Percentiles rank a stretch among this genome's conserved stretches.
Evolutionary conservation across 768 basidiomycete species (phyloP).

Genomic region (Macrolepiota dolichaula): DNA sequence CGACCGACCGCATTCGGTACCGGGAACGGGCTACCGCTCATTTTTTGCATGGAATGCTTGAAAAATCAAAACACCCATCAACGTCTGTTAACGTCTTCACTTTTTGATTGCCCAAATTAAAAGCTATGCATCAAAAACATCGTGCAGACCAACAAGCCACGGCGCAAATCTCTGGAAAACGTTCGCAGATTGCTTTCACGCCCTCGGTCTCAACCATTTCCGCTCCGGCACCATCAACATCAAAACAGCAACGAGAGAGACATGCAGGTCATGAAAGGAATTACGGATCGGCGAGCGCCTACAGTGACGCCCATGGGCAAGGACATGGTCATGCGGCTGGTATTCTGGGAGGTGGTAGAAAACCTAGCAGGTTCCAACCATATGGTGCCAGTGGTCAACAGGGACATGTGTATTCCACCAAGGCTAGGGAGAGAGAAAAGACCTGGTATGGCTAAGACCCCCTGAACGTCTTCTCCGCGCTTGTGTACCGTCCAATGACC

Average conservation of each 20-base stretch:
- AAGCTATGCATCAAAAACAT: constrained; percentile 60
- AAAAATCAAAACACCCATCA: constrained; percentile 2
- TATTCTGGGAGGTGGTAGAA: constrained; percentile 5
- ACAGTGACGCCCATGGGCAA: not conserved
- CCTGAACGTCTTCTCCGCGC: not conserved
- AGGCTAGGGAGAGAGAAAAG: constrained; percentile 1
- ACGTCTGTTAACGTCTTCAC: constrained; percentile 14
- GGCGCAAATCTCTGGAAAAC: constrained; percentile 49
- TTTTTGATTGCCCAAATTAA: constrained; percentile 14
- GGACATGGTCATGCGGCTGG: not conserved
- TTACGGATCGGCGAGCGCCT: not conserved
- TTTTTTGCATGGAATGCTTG: constrained; percentile 7
- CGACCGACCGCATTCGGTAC: not conserved
- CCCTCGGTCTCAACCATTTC: constrained; percentile 13
- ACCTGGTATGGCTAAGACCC: constrained; percentile 1
- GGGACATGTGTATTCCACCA: not conserved
- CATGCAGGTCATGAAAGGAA: not conserved
- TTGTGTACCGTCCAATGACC: not conserved
- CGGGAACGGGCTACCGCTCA: constrained; percentile 16
- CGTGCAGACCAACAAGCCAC: constrained; percentile 59
- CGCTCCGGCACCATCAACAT: not conserved
- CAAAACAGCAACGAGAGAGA: not conserved
- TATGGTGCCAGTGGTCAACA: not conserved
- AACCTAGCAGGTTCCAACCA: constrained; percentile 10
- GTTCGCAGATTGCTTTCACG: constrained; percentile 63